Percentiles rank a stretch among this genome's conserved stretches.
Evolutionary conservation across 2,329 filamentous ascomycete genomes (phyloP).

Genomic region (Fusarium verrucosum): DNA sequence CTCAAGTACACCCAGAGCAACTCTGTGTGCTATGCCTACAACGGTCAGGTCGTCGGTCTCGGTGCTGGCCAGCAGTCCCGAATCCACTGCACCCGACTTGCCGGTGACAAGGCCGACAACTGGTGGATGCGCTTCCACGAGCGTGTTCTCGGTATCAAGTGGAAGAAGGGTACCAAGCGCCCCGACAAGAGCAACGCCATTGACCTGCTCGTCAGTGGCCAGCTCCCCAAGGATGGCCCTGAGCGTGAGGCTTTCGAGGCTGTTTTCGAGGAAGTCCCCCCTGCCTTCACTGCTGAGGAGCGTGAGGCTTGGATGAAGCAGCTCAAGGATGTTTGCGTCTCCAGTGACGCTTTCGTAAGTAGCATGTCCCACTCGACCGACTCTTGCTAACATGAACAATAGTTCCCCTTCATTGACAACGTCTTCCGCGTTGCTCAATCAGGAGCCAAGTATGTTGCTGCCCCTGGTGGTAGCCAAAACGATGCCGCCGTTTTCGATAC

Average conservation of each 20-base stretch:
- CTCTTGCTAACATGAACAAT: conserved; percentile 37
- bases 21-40: conserved; percentile 95
- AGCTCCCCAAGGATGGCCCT: conserved; percentile 82
- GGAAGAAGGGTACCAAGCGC: conserved; percentile 97
- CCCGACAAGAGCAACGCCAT: conserved; percentile 98
- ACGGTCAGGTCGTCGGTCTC: conserved; percentile 92
- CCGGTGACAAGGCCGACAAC: conserved; percentile 98
- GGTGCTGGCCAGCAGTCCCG: conserved; percentile 97
- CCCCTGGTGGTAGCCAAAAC: conserved; percentile 89
- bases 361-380: background rate
- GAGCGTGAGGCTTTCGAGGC: conserved; percentile 89
- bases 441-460: conserved; percentile 95
- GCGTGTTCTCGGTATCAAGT: conserved; percentile 86
- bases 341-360: conserved; percentile 94
- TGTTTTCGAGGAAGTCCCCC: conserved; percentile 88
- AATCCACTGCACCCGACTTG: conserved; percentile 97
- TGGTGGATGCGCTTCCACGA: conserved; percentile 99
- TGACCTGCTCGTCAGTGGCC: conserved; percentile 90
- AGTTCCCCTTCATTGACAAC: conserved; percentile 99
- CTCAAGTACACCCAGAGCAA: conserved; percentile 99
- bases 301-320: conserved; percentile 85
- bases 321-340: conserved; percentile 83
- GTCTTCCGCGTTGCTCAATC: conserved; percentile 90
- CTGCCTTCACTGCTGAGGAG: conserved; percentile 84
- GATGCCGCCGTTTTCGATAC: conserved; percentile 85